Evolutionary conservation across 805 yeast species (phyloP), one percentile per base, ranked within the genome.

Genomic region (Metschnikowia borealis): DNA sequence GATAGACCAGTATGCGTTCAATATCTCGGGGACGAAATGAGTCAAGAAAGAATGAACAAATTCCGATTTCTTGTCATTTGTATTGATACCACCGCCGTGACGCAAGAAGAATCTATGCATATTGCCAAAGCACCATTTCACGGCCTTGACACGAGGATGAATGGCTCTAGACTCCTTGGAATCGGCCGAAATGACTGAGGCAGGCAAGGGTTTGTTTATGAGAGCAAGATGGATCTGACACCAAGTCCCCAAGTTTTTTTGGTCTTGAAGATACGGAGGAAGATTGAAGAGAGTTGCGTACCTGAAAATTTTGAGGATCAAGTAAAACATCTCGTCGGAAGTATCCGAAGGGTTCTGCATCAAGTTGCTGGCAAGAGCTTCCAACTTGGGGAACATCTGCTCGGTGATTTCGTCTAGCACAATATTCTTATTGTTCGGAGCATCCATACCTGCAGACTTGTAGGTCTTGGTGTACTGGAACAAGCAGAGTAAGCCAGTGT

Each of bases 381-480:
- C 76, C 54, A 74, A 64, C 6, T 59, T 43, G 2, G 78, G 78
- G 55, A 71, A 74, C 21, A 69, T 44, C 34, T 66, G 67, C 21
- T 54, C 57, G 10, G 75, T 56, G 10, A 72, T 61, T 33, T 69
- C 73, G 44, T 74, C 74, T 50, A 73, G 62, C 14, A 73, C 69
- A 2, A 76, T 75, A 55, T 73, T 73, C 32, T 60, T 53, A 14
- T 60, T 40, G 48, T 57, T 48, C 38, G 59, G 63, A 0, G 70
- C 64, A 50, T 86, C 88, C 36, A 87, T 65, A 13, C 67, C 65
- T 3, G 69, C 60, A 67, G 70, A 73, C 48, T 76, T 63, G 58
- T 73, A 73, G 52, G 67, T 67, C 51, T 68, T 69, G 35, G 75
- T 62, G 54, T 73, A 73, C 51, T 73, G 74, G 46, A 63, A 70